Conservation (phyloP, 768 basidiomycete genomes). For the Panellus pusillus region DNA sequence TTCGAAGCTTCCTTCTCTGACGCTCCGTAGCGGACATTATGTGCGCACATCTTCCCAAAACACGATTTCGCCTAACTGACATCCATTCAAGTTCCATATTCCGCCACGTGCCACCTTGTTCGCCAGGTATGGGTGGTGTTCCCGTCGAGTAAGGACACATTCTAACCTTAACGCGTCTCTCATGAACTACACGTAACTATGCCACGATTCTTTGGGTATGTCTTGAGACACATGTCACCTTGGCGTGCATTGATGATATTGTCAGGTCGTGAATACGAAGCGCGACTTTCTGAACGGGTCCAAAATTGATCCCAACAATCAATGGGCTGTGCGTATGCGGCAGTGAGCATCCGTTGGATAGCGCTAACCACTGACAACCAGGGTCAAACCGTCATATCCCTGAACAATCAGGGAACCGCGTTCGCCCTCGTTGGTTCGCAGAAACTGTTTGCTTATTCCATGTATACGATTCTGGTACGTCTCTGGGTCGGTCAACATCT, state of each 20-base stretch:
- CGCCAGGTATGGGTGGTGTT: constrained; percentile 26
- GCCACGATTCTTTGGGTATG: constrained; percentile 20
- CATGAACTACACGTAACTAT: constrained; percentile 13
- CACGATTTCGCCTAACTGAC: too few species aligned
- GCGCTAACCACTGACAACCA: neutral
- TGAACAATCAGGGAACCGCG: constrained; percentile 27
- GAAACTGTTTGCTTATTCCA: constrained; percentile 23
- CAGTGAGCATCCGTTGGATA: neutral
- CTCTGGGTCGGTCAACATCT: neutral
- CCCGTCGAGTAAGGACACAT: constrained; percentile 23
- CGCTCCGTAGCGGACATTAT: constrained; percentile 23
- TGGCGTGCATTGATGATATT: neutral
- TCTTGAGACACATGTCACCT: neutral
- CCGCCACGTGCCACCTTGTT: constrained; percentile 24
- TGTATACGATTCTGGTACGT: constrained; percentile 25
- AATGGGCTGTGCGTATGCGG: constrained; percentile 23
- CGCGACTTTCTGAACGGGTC: constrained; percentile 21
- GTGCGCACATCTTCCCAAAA: too few species aligned
- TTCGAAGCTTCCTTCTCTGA: neutral
- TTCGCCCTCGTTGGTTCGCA: constrained; percentile 26
- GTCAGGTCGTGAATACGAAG: constrained; percentile 26
- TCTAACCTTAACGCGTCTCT: neutral
- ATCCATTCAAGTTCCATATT: constrained; percentile 22
- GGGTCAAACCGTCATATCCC: constrained; percentile 27
- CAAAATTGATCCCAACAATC: constrained; percentile 24